Evolutionary conservation across 2,329 filamentous ascomycete species (phyloP).

Genomic region (Ophiocordyceps unilateralis): DNA sequence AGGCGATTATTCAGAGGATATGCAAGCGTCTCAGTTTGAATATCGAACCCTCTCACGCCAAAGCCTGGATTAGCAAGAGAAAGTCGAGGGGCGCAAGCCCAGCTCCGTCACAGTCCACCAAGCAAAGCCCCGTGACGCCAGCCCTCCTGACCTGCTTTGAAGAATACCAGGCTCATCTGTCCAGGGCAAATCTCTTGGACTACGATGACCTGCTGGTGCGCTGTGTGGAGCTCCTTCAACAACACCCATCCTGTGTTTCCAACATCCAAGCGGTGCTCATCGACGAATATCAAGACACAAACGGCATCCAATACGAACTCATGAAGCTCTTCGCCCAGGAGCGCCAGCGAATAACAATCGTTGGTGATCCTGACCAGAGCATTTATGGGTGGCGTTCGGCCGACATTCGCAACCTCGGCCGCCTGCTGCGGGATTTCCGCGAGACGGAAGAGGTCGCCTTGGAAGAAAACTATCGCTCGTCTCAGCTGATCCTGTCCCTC

Average conservation of each 20-base stretch:
- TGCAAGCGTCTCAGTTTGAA: conserved; percentile 54
- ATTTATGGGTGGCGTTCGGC: conserved; percentile 94
- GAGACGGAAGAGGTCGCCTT: conserved; percentile 69
- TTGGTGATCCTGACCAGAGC: conserved; percentile 93
- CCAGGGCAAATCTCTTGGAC: conserved; percentile 67
- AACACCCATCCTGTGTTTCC: conserved; percentile 62
- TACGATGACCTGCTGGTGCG: conserved; percentile 83
- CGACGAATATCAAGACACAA: conserved; percentile 96
- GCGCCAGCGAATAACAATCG: conserved; percentile 68
- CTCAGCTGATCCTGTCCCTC: conserved; percentile 62
- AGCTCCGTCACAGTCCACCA: conserved; percentile 19
- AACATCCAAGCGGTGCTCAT: conserved; percentile 87
- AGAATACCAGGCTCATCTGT: conserved; percentile 63
- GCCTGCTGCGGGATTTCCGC: conserved; percentile 60
- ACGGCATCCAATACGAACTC: conserved; percentile 83
- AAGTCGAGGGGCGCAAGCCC: conserved; percentile 38
- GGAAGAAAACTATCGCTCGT: conserved; percentile 90
- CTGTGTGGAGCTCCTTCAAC: conserved; percentile 61
- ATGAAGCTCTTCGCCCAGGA: conserved; percentile 73
- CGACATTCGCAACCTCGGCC: conserved; percentile 72
- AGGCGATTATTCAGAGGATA: conserved; percentile 65
- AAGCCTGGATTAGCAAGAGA: conserved; percentile 56
- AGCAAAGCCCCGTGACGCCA: conserved; percentile 20
- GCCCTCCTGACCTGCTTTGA: conserved; percentile 52
- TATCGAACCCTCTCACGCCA: conserved; percentile 54